Evolutionary conservation across 495 filamentous ascomycete species (phyloP), one percentile per base, ranked within the genome.

Genomic region (Pseudoneurospora amorphoporcata): DNA sequence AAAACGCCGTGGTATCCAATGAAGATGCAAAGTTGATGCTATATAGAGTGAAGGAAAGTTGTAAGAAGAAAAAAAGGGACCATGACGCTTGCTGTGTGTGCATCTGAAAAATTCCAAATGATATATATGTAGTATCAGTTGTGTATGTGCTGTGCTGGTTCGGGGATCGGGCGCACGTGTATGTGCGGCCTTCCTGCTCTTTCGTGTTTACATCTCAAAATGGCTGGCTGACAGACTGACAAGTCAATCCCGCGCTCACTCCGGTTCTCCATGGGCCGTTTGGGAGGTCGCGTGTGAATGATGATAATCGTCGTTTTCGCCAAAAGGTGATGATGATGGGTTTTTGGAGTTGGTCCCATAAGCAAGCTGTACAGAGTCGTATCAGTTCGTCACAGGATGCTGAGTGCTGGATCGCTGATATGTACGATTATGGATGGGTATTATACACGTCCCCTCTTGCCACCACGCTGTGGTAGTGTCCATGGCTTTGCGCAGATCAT

Each of bases 401-500:
- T 19, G 69, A 32, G 35, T 61, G 47, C 47, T 32, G 47, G 23
- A 61, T 32, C 47, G 47, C 53, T 37, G 29, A 61, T 35, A 35
- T 35, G 53, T 61, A 65, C 12, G 6, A 35, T 70, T 12, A 37
- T 61, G 53, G 29, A 37, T 61, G 53, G 29, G 70, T 39, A 72
- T 74, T 82, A 81, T 16, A 82, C 83, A 42, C 80, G 79, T 69
- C 79, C 79, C 39, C 76, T 70, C 35, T 79, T 77, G 35, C 79
- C 75, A n/a, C 73, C 75, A 70, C 85, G 79, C 72, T 84, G 77
- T 6, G 86, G 86, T 32, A 88, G 79, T 71, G 84, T 82, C 86
- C 86, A 88, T 39, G 86, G 85, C 75, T 86, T 79, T 32, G 80
- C 79, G 77, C 84, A 86, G 69, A 86, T 81, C 72, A 86, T 84